phyloP scores from a whole-genome alignment of 345 rosid species.

The Populus alba region DNA sequence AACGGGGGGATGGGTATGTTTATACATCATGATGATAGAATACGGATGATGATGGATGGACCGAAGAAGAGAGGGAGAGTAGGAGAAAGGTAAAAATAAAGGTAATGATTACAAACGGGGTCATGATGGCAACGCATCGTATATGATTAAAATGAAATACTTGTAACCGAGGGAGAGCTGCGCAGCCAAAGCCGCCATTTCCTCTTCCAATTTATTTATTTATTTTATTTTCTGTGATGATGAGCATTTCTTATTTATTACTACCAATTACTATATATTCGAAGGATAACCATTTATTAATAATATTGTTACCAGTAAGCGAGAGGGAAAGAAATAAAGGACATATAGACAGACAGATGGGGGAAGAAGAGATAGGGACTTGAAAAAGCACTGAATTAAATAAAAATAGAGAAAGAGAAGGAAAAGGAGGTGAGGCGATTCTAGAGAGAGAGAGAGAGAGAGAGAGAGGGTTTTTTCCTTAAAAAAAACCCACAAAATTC shows the following conservation, averaged over 20 bases:
- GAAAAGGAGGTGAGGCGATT: slow-evolving; percentile 13
- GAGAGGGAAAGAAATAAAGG: neutral
- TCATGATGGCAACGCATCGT: neutral
- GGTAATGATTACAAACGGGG: neutral
- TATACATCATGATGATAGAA: too few species aligned
- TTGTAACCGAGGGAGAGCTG: slow-evolving; percentile 9
- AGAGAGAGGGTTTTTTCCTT: neutral
- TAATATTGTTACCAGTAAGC: neutral
- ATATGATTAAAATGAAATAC: neutral
- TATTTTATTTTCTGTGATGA: neutral
- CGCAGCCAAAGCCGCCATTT: slow-evolving; percentile 81
- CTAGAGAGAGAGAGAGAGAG: slow-evolving; percentile 22
- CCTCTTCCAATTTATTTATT: slow-evolving; percentile 6
- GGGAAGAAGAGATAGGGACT: slow-evolving; percentile 15
- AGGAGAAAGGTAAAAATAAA: neutral
- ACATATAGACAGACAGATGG: neutral
- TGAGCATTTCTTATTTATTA: neutral
- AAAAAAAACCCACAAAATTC: slow-evolving; percentile 3
- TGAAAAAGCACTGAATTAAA: slow-evolving; percentile 22
- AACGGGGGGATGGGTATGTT: too few species aligned
- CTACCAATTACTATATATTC: neutral
- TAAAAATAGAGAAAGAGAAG: neutral
- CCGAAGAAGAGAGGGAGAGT: too few species aligned
- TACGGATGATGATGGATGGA: neutral
- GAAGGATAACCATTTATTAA: neutral